These are phyloP conservation scores for Cryphonectria naterciae DNA, from an alignment of 2,329 filamentous ascomycete species.

Conservation along the genomic window DNA sequence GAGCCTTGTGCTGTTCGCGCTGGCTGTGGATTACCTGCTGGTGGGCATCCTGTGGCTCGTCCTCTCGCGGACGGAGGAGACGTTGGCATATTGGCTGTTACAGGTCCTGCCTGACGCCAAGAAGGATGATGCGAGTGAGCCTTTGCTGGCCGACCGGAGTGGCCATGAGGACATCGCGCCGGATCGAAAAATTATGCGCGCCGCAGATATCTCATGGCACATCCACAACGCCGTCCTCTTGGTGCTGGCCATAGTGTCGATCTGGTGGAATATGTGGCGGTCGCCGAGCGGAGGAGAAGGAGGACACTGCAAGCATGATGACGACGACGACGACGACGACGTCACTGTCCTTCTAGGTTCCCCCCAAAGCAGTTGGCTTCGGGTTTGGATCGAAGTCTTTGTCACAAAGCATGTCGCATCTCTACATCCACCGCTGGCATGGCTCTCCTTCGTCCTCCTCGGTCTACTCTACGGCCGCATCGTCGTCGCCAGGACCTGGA, in stretches of 20 bases:
- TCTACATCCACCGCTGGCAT: conserved; percentile 49
- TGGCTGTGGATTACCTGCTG: conserved; percentile 51
- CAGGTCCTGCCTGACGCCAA: conserved; percentile 31
- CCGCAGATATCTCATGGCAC: conserved; percentile 44
- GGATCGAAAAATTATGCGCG: conserved; percentile 32
- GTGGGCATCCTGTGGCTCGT: conserved; percentile 47
- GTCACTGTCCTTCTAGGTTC: conserved; percentile 8
- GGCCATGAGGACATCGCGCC: conserved; percentile 29
- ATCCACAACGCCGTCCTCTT: conserved; percentile 44
- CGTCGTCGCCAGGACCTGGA: conserved; percentile 40
- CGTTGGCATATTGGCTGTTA: conserved; percentile 37
- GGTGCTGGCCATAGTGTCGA: conserved; percentile 41
- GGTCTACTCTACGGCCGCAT: conserved; percentile 50
- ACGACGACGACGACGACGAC: background rate
- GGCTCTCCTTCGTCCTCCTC: conserved; percentile 51
- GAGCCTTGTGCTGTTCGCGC: conserved; percentile 48
- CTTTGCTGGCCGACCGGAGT: conserved; percentile 35
- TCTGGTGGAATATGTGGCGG: conserved; percentile 53
- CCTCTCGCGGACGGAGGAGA: conserved; percentile 41
- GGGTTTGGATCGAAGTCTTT: conserved; percentile 48
- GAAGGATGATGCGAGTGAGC: conserved; percentile 37
- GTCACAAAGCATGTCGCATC: conserved; percentile 40
- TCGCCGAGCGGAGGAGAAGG: conserved; percentile 44
- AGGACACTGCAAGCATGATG: conserved; percentile 41
- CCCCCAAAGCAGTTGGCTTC: conserved; percentile 35